phyloP scores from a whole-genome alignment of 441 rosid species.

The Gossypium gossypioides region DNA sequence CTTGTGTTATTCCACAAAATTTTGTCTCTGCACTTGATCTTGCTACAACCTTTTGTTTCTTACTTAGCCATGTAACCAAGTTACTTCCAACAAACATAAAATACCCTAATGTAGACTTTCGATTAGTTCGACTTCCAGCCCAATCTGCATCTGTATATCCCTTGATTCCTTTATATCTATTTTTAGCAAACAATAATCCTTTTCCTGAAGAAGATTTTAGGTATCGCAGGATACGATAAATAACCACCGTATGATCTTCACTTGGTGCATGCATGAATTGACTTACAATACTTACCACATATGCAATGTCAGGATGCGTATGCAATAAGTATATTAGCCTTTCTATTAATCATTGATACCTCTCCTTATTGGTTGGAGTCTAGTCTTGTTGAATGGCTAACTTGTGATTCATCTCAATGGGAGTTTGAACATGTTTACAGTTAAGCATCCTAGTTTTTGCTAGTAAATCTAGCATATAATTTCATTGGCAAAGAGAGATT shows the following conservation, averaged over 20 bases:
- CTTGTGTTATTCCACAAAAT: not conserved
- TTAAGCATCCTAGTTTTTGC: too few species aligned
- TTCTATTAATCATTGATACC: too few species aligned
- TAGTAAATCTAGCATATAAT: too few species aligned
- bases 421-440: too few species aligned
- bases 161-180: not conserved
- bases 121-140: not conserved
- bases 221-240: too few species aligned
- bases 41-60: not conserved
- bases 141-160: not conserved
- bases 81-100: not conserved
- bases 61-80: not conserved
- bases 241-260: not conserved
- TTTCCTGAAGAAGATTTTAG: not conserved
- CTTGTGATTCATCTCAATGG: too few species aligned
- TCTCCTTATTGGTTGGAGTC: too few species aligned
- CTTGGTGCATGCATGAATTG: not conserved
- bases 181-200: too few species aligned
- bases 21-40: not conserved
- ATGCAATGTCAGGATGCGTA: not conserved
- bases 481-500: too few species aligned
- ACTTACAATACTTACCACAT: not conserved
- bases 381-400: too few species aligned
- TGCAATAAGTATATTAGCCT: too few species aligned
- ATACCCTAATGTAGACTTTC: not conserved